Conservation (phyloP, 306 rosid genomes). For the Phaseolus lunatus region DNA sequence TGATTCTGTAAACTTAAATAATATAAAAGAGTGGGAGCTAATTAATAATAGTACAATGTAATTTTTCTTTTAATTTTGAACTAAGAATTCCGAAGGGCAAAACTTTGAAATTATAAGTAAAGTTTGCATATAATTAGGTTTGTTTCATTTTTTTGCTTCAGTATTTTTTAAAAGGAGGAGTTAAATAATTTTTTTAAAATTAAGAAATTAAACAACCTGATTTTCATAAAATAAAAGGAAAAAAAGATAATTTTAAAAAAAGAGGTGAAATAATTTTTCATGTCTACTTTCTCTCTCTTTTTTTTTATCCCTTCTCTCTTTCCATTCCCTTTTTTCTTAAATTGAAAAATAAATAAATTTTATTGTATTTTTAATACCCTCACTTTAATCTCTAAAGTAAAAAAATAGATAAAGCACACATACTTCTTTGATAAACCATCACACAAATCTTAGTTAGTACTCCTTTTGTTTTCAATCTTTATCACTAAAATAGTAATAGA, state of each 20-base stretch:
- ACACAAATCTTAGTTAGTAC: not conserved
- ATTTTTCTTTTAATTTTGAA: too few species aligned
- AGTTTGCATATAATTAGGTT: too few species aligned
- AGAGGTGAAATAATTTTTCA: not conserved
- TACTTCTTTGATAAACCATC: not conserved
- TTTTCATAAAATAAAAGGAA: not conserved
- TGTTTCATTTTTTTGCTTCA: too few species aligned
- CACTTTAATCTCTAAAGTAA: not conserved
- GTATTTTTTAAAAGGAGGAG: too few species aligned
- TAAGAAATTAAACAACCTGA: too few species aligned
- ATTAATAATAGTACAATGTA: too few species aligned
- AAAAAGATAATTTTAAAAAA: not conserved
- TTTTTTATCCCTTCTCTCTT: not conserved
- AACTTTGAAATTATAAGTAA: too few species aligned
- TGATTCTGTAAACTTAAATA: too few species aligned
- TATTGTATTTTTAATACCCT: not conserved
- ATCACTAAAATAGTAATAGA: not conserved
- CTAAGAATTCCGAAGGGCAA: too few species aligned
- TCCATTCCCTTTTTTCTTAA: not conserved
- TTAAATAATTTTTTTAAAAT: too few species aligned
- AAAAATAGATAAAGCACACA: not conserved
- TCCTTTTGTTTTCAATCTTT: not conserved
- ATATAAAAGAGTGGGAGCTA: too few species aligned
- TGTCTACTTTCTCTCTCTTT: not conserved
- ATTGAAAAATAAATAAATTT: not conserved